Conservation (phyloP, 208 protist genomes). For the Vickermania ingenoplastis region DNA sequence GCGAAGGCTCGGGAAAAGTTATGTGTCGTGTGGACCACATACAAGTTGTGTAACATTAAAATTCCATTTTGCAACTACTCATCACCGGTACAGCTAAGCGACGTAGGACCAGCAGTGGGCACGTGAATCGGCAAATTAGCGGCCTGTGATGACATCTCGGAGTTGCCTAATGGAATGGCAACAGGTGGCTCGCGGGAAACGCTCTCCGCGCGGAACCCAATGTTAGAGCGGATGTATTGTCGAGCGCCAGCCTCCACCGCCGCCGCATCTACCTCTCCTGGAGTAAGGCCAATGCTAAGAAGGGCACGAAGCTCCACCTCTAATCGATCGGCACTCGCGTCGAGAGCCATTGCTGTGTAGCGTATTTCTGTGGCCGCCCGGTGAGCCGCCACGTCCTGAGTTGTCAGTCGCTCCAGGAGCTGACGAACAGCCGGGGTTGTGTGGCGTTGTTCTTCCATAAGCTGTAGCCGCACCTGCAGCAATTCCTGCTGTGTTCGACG, state of each 20-base stretch:
- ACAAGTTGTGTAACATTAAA: too few species aligned
- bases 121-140: too few species aligned
- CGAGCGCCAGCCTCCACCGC: slow-evolving; percentile 64
- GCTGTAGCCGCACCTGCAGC: slow-evolving; percentile 37
- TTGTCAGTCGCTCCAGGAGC: slow-evolving; percentile 30
- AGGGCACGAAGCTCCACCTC: slow-evolving; percentile 69
- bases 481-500: slow-evolving; percentile 26
- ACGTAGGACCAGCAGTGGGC: too few species aligned
- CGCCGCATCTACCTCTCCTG: slow-evolving; percentile 29
- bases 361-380: slow-evolving; percentile 39
- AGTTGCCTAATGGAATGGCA: background rate
- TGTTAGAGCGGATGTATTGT: slow-evolving; percentile 65
- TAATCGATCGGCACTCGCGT: slow-evolving; percentile 43
- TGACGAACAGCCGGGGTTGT: background rate
- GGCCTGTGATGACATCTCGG: too few species aligned
- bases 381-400: slow-evolving; percentile 37
- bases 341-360: slow-evolving; percentile 69
- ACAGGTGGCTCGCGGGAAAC: background rate
- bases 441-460: slow-evolving; percentile 18
- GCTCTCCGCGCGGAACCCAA: slow-evolving; percentile 39
- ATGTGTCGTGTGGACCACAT: too few species aligned
- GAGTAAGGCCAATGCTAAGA: slow-evolving; percentile 29
- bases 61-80: too few species aligned
- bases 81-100: too few species aligned
- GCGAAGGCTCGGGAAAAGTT: too few species aligned